Base-by-base conservation (phyloP, 345 rosid genomes). In the Murraya paniculata region DNA sequence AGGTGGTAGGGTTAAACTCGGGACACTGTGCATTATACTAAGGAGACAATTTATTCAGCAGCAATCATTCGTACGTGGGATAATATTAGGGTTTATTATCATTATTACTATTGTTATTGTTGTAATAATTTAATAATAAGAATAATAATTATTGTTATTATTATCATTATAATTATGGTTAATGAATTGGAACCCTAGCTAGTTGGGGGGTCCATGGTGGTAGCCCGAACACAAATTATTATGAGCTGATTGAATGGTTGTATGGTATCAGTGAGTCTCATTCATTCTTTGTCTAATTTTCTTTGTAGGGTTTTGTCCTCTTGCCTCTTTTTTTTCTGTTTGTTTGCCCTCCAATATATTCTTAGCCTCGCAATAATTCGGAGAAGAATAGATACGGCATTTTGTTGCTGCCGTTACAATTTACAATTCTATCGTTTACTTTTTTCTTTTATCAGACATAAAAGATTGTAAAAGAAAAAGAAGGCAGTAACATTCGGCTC, bases 21-120 rank as follows among this genome's bases (percentile, higher is more conserved):
- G 80, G 83, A 68, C 82, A 78, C 73, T 28, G 16, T 85, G 90
- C 85, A 78, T 30, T 76, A 48, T 60, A 64, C 48, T 7, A 68
- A 75, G 89, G 81, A 72, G 90, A 89, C 92, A 81, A 78, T 73
- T 18, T 61, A 41, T 36, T 74, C 82, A 82, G 64, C 81, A 30
- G 82, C 87, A 89, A 89, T 89, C 90, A 89, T 89, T 87, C 84
- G 85, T 66, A 82, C 80, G 73, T 80, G 19, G 66, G 21, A 27
- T 62, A 28, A 27, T 64, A 64, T 64, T 62, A 62, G 67, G 67
- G 22, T 6, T 30, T 28, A 9, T 61, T 61, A 61, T 27, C 60
- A 36, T 48, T 64, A 19, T 59, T 70, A 19, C 22, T 8, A 4
- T 60, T 60, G 16, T 61, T 25, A 61, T 27, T 61, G 30, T 28